phyloP scores from a whole-genome alignment of 2,329 filamentous ascomycete genomes.

The Zymoseptoria pseudotritici region DNA sequence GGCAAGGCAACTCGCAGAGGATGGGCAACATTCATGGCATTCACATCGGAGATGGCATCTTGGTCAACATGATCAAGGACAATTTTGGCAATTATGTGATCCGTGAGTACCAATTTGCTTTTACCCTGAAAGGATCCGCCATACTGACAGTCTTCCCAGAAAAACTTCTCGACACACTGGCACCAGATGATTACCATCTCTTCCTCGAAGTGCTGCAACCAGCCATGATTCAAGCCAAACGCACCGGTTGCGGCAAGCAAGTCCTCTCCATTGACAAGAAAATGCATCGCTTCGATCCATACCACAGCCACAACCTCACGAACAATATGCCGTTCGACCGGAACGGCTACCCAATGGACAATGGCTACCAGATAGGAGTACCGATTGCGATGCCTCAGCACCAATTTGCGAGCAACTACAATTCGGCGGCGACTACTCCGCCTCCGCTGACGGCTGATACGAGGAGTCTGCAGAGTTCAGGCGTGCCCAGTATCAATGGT shows the following conservation, averaged over 20 bases:
- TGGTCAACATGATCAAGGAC: conserved; percentile 76
- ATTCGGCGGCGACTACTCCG: conserved; percentile 23
- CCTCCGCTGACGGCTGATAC: conserved; percentile 23
- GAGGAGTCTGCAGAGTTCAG: conserved; percentile 23
- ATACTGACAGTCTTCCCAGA: conserved; percentile 47
- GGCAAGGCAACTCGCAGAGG: conserved; percentile 48
- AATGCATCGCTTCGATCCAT: conserved; percentile 37
- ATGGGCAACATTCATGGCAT: neutral
- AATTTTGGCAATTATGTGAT: conserved; percentile 95
- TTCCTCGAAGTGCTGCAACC: conserved; percentile 38
- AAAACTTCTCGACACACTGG: conserved; percentile 58
- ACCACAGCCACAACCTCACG: conserved; percentile 9
- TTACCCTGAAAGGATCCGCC: neutral
- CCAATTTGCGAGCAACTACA: conserved; percentile 20
- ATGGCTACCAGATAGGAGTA: neutral
- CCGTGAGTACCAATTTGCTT: conserved; percentile 56
- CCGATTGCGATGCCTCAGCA: conserved; percentile 5
- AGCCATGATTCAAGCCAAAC: conserved; percentile 39
- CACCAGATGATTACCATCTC: conserved; percentile 33
- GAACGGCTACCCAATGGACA: conserved; percentile 5
- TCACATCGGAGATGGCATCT: conserved; percentile 53
- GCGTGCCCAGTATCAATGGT: conserved; percentile 25
- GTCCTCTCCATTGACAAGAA: conserved; percentile 42
- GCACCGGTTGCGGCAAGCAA: conserved; percentile 38
- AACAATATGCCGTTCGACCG: conserved; percentile 2